Base-by-base conservation (phyloP, 1,284 basidiomycete genomes). In the Thecaphora frezii region DNA sequence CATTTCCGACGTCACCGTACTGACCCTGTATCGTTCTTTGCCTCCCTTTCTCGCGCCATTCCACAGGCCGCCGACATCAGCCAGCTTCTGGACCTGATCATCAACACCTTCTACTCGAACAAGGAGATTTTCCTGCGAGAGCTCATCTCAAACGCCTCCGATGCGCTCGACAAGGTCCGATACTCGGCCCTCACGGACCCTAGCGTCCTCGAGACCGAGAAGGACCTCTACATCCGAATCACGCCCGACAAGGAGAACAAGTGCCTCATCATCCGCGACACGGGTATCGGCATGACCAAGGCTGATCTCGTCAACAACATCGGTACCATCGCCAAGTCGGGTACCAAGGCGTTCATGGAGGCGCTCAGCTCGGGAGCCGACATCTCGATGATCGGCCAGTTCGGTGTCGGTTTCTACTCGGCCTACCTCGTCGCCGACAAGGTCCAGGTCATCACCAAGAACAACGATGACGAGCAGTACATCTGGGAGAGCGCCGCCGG, bases 391-490 rank as follows among this genome's bases (percentile, higher is more conserved):
- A 77, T 78, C 70, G 89, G 89, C 80, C 89, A 91, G 84, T 93
- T 96, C 82, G 92, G 93, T 92, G 94, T 97, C 82, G 92, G 94
- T 85, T 98, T 98, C 89, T 98, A 98, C 87, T 97, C 94, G 48
- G 91, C 92, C 23, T 99, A 98, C 86, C 91, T 98, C 75, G 93
- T 97, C 70, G 93, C 96, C 76, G 93, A 98, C 83, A 89, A 89
- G 71, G 96, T 98, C 12, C 92, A 97, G 83, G 90, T 98, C 80
- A 90, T 97, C 83, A 94, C 94, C 76, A 98, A 98, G 85, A 91
- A 99, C 87, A 98, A 98, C 80, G 96, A 99, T 79, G 94, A 98
- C 81, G 96, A 98, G 83, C 94, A 99, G 84, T 97, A 98, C 86
- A 93, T 97, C 82, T 98, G 96, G 96, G 94, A 97, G 86, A 97